Evolutionary conservation across 306 rosid genomes (phyloP).

Genomic region (Prunus salicina): DNA sequence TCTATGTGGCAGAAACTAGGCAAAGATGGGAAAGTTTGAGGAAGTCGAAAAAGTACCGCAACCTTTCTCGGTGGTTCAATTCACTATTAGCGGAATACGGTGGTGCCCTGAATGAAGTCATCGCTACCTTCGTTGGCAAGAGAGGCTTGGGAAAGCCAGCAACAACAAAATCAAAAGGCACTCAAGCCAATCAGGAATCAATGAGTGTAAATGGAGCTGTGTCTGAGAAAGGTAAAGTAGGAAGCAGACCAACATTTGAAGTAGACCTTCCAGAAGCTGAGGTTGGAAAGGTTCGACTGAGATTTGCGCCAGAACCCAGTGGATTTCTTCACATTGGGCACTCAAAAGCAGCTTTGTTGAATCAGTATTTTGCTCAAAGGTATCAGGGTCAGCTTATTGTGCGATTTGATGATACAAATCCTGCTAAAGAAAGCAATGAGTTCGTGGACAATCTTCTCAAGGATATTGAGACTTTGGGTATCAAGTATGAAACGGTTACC

Average conservation of each 20-base stretch:
- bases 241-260: conserved; percentile 46
- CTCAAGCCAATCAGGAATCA: conserved; percentile 25
- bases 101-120: conserved; percentile 52
- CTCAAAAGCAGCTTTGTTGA: conserved; percentile 88
- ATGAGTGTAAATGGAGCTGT: conserved; percentile 42
- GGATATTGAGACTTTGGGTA: conserved; percentile 80
- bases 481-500: conserved; percentile 62
- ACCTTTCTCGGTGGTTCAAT: conserved; percentile 82
- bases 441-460: conserved; percentile 80
- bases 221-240: conserved; percentile 42
- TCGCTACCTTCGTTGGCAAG: conserved; percentile 51
- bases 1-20: conserved; percentile 54
- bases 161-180: conserved; percentile 42
- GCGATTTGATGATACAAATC: conserved; percentile 95
- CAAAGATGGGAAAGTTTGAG: conserved; percentile 94
- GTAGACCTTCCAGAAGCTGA: conserved; percentile 91
- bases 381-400: conserved; percentile 69
- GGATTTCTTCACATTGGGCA: conserved; percentile 98
- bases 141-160: conserved; percentile 53
- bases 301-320: conserved; percentile 96
- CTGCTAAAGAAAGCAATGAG: conserved; percentile 96
- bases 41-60: conserved; percentile 74
- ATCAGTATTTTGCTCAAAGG: conserved; percentile 78
- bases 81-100: conserved; percentile 55
- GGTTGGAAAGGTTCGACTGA: conserved; percentile 77